Base-by-base conservation (phyloP, 768 basidiomycete species). In the Lepiota subincarnata region DNA sequence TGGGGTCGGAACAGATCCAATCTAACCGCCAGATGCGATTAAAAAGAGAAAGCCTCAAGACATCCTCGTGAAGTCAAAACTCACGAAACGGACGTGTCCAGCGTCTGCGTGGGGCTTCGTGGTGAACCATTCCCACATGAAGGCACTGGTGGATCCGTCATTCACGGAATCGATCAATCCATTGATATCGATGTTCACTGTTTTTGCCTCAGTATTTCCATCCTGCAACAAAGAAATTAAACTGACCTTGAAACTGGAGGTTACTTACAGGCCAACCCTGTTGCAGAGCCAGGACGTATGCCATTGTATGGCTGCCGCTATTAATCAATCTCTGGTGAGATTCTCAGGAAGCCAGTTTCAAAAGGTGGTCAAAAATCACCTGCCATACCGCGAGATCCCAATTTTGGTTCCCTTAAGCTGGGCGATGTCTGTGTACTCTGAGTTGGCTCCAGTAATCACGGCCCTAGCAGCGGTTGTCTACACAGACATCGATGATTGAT, bases 101-200 rank as follows among this genome's bases (percentile, higher is more conserved):
- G 78, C 76, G 63, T 95, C 91, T 5, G 78, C 82, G 61, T 82
- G 93, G 3, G 94, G 79, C 57, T 80, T 81, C 0, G 80, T 80
- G 1, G 79, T 81, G 68, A 96, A 97, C 89, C 89, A 92, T 67
- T 93, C 92, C 91, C 92, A 92, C 86, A 95, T 89, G 71, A 95
- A 95, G 10, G 87, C 89, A 57, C 89, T 90, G 5, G 93, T 93
- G 11, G 86, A 80, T 0, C 86, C 89, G 48, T 89, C 84, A 63
- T 97, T 97, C 12, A 96, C 92, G 4, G 92, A 92, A 57, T 85
- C 73, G 55, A 95, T 82, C 26, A 98, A 74, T 8, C 89, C 86
- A 13, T 79, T 83, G 55, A 93, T 89, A 60, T 91, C 84, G 58
- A 89, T 83, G 63, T 90, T 89, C 35, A 91, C 90, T 92, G 55